Percentiles rank a stretch among this genome's conserved stretches.
phyloP scores from a whole-genome alignment of 2,329 filamentous ascomycete species.

The Penicillium rolfsii region DNA sequence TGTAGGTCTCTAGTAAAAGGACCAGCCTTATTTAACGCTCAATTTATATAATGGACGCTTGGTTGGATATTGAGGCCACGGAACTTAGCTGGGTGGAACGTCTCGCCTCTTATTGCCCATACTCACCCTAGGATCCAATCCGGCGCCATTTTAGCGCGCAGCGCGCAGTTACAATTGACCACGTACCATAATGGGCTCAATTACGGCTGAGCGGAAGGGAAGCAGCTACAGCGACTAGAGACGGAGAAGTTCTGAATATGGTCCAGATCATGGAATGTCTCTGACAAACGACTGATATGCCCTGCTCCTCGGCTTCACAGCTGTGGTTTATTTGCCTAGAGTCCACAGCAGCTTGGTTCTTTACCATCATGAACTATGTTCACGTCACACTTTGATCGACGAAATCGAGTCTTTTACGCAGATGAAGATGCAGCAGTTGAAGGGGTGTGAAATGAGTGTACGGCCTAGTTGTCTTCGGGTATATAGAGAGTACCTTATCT shows the following conservation, averaged over 20 bases:
- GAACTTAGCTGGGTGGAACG: neutral
- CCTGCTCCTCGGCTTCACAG: constrained; percentile 25
- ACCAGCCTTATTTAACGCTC: too few species aligned
- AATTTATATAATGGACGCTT: too few species aligned
- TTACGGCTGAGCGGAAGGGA: too few species aligned
- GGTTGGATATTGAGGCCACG: neutral
- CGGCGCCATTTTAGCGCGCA: too few species aligned
- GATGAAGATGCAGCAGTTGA: constrained; percentile 38
- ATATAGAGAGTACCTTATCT: neutral
- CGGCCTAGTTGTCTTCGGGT: constrained; percentile 25
- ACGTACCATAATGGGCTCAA: too few species aligned
- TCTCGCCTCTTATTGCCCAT: too few species aligned
- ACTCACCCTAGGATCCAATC: too few species aligned
- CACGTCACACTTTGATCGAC: constrained; percentile 23
- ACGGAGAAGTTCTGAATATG: constrained; percentile 26
- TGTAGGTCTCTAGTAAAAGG: neutral
- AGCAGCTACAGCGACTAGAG: constrained; percentile 19
- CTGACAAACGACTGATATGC: constrained; percentile 25
- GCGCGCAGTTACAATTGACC: too few species aligned
- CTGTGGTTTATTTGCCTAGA: constrained; percentile 23
- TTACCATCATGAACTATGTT: constrained; percentile 32
- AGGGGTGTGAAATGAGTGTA: constrained; percentile 35
- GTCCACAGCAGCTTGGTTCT: constrained; percentile 27
- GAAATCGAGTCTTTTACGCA: constrained; percentile 30
- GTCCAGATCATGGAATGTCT: constrained; percentile 29